Conservation (phyloP, 2,329 filamentous ascomycete species). For the Cordyceps pruinosa region DNA sequence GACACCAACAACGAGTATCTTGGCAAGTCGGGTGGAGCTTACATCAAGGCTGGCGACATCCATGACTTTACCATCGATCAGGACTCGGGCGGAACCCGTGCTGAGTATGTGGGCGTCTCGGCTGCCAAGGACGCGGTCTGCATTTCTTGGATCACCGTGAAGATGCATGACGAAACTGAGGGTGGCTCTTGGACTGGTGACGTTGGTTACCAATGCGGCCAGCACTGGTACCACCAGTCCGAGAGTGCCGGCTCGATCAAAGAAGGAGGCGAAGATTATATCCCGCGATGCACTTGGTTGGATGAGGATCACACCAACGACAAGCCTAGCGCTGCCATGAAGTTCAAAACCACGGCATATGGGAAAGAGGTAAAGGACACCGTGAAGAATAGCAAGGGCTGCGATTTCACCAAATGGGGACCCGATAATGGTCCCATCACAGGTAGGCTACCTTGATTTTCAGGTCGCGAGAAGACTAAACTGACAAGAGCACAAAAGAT, state of each 20-base stretch:
- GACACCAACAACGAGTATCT: slow-evolving; percentile 11
- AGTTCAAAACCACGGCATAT: slow-evolving; percentile 6
- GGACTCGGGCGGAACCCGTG: slow-evolving; percentile 3
- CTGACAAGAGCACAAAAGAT: neutral
- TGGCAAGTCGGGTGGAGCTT: slow-evolving; percentile 1
- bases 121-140: slow-evolving; percentile 7
- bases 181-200: slow-evolving; percentile 13
- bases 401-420: slow-evolving; percentile 8
- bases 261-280: neutral
- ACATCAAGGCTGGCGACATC: neutral
- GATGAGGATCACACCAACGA: slow-evolving; percentile 10
- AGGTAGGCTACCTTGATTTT: no score
- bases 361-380: slow-evolving; percentile 5
- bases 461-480: no score
- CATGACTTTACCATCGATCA: slow-evolving; percentile 3
- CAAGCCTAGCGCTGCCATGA: slow-evolving; percentile 2
- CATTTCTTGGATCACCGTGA: slow-evolving; percentile 11
- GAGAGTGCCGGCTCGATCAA: slow-evolving; percentile 8
- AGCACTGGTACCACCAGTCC: slow-evolving; percentile 5
- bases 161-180: slow-evolving; percentile 6
- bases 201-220: slow-evolving; percentile 6
- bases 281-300: slow-evolving; percentile 11
- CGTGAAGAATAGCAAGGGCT: neutral
- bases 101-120: slow-evolving; percentile 10
- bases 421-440: slow-evolving; percentile 11